These are phyloP conservation scores for Bipolaris cookei DNA, from an alignment of 2,329 filamentous ascomycete genomes.

Conservation along the genomic window DNA sequence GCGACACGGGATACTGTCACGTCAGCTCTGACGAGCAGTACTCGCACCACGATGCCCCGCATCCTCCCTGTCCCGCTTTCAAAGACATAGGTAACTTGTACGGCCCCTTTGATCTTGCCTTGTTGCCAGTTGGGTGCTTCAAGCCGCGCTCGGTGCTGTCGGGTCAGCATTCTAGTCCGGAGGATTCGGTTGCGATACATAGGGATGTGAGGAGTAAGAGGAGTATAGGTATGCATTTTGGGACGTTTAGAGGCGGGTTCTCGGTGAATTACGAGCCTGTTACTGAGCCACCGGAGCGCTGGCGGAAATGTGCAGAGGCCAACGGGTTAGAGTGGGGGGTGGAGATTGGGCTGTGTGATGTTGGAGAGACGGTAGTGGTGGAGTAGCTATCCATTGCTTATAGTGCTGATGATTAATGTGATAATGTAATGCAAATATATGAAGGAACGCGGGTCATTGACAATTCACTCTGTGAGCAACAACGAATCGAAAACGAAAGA, in stretches of 20 bases:
- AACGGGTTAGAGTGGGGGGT: slow-evolving; percentile 50
- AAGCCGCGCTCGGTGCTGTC: slow-evolving; percentile 55
- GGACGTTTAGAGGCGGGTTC: slow-evolving; percentile 55
- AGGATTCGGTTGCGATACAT: slow-evolving; percentile 57
- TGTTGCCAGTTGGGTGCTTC: slow-evolving; percentile 59
- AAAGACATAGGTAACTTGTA: slow-evolving; percentile 54
- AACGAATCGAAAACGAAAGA: background rate
- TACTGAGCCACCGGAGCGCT: slow-evolving; percentile 55
- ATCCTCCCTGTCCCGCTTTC: slow-evolving; percentile 57
- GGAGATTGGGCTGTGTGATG: slow-evolving; percentile 51
- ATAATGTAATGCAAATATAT: background rate
- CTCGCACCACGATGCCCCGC: slow-evolving; percentile 41
- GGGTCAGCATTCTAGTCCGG: slow-evolving; percentile 55
- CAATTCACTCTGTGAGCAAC: background rate
- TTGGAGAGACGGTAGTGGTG: slow-evolving; percentile 57
- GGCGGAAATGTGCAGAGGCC: slow-evolving; percentile 53
- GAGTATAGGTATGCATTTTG: slow-evolving; percentile 61
- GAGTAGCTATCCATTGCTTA: slow-evolving; percentile 13
- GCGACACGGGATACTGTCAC: slow-evolving; percentile 58
- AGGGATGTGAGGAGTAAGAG: slow-evolving; percentile 55
- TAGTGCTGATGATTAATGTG: background rate
- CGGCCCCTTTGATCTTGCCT: slow-evolving; percentile 58
- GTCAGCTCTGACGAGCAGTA: slow-evolving; percentile 40
- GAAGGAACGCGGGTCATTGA: background rate
- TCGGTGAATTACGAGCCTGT: slow-evolving; percentile 58